Evolutionary conservation across 805 yeast genomes (phyloP).

Genomic region (Myxozyma kluyveri): DNA sequence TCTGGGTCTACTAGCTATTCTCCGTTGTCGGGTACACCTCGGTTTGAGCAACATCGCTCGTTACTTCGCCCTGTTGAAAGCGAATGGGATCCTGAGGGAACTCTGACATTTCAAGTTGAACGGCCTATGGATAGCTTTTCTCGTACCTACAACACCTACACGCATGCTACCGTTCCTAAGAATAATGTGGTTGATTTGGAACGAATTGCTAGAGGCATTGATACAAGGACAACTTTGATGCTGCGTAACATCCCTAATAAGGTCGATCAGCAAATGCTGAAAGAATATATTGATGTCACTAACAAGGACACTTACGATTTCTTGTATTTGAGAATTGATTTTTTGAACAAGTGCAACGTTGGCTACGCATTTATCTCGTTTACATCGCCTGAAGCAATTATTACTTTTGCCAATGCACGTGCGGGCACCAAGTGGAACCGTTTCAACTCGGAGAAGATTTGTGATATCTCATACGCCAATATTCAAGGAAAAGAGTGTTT

Average conservation of each 20-base stretch:
- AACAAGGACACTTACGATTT: conserved; percentile 42
- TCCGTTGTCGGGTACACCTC: conserved; percentile 9
- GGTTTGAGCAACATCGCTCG: background rate
- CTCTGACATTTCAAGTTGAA: conserved; percentile 28
- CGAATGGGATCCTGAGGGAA: background rate
- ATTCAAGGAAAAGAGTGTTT: conserved; percentile 49
- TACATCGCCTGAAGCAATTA: conserved; percentile 45
- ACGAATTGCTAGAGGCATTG: conserved; percentile 44
- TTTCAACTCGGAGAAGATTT: conserved; percentile 50
- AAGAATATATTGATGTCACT: conserved; percentile 48
- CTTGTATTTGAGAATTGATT: conserved; percentile 52
- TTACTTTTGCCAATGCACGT: conserved; percentile 46
- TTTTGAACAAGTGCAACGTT: conserved; percentile 52
- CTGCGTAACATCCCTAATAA: conserved; percentile 56
- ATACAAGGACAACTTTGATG: conserved; percentile 51
- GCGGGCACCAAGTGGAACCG: conserved; percentile 50
- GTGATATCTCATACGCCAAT: conserved; percentile 53
- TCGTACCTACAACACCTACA: conserved; percentile 30
- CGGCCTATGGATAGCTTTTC: conserved; percentile 7
- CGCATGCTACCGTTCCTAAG: conserved; percentile 36
- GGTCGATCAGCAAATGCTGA: conserved; percentile 46
- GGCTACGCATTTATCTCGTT: conserved; percentile 57
- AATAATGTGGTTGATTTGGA: conserved; percentile 43
- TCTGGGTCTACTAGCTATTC: background rate
- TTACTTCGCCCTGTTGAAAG: background rate